Evolutionary conservation across 805 yeast genomes (phyloP), one percentile per base, ranked within the genome.

Genomic region (Wickerhamomyces pijperi): DNA sequence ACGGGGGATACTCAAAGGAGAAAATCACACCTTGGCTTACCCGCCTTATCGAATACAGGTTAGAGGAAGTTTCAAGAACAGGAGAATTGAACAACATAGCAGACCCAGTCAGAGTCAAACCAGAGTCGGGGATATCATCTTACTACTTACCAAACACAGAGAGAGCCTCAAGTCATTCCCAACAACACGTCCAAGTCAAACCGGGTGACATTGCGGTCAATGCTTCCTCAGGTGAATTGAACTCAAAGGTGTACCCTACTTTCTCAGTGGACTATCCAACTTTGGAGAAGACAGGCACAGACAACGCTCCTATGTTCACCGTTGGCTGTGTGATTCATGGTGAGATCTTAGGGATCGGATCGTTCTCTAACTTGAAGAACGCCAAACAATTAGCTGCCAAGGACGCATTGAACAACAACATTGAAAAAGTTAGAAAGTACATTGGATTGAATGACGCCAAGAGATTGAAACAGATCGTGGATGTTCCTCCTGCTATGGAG

Each of bases 1-100:
- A 81, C 46, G 64, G 70, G 25, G 56, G 58, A 28, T 52, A 60
- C 21, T 68, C 71, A 41, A 53, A 67, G 32, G 57, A 61, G 3
- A 64, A 55, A 28, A 68, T 79, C 6, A 65, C 67, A 44, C 53
- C 60, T 13, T 79, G 86, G 86, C 50, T 80, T 19, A 47, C 54
- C 3, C 51, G 60, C 39, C 55, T 78, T 28, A 64, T 72, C 18
- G 16, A 18, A 17, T 23, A 15, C 7, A 17, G 28, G n/a, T 36
- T 36, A 16, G 39, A 25, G n/a, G n/a, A 25, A 12, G 29, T 25
- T 11, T 7, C 29, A 25, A 25, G 29, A 25, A 25, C 29, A 25
- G 29, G 29, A 9, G 29, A 25, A 25, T 25, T 11, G 29, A 25
- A 13, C 29, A 7, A 13, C 7, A 13, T 25, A 5, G n/a, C 29